Evolutionary conservation across 257 asterid species (phyloP), one percentile per base, ranked within the genome.

Genomic region (Solanum neorickii): DNA sequence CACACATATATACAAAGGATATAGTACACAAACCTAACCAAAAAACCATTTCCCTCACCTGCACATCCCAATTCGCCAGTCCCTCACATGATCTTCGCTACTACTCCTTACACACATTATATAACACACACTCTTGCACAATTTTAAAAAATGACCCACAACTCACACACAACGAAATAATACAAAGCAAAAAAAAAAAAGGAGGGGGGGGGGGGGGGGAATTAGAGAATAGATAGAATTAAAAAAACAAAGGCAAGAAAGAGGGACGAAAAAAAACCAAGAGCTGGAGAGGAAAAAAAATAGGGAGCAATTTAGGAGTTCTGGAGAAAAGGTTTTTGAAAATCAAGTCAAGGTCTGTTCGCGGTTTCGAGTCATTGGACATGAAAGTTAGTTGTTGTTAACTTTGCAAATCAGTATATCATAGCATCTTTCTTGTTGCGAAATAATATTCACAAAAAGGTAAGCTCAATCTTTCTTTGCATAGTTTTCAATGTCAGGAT

Each of bases 161-260:
- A 56, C 65, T 20, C 25, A 56, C 12, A 0, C 25, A 7, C 65
- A 59, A 59, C 12, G 25, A 59, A 59, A 20, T 59, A 59, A 0
- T 59, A 59, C 66, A 8, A 20, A 59, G 66, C 5, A 20, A 56
- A 56, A 42, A 9, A 15, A 42, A 52, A 59, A 20, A 3, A 3
- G 0, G 3, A 0, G 3, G 5, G n/a, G n/a, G 35, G 35, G 5
- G 35, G 35, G 5, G 2, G 1, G 12, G 11, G 25, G 21, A 25
- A 59, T 8, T 20, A 20, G 12, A 59, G 66, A 52, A 59, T 59
- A 20, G 66, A 59, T 59, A 59, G 66, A 59, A 59, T 59, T 20
- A 25, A 59, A 59, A 56, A 59, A 59, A 20, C 25, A 59, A 0
- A 20, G 12, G 66, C 25, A 59, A 20, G 66, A 59, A 59, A 59